phyloP scores from a whole-genome alignment of 1,284 basidiomycete species.

The Tylopilus orsonianus region DNA sequence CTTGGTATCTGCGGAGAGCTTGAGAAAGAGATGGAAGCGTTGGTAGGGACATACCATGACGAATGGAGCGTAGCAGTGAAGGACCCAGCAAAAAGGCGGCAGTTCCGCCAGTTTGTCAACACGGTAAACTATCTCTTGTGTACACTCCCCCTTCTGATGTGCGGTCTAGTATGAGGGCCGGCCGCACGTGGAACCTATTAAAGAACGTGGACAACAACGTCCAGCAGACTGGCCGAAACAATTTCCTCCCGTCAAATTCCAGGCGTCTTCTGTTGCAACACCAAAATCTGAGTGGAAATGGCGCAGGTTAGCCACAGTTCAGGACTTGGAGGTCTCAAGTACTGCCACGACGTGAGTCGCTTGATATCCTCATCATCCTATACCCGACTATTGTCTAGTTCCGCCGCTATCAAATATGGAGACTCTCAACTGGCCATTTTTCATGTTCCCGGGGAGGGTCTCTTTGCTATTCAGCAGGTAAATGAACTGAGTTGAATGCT shows the following conservation, averaged over 20 bases:
- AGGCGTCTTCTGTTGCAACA: constrained; percentile 38
- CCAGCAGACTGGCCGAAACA: constrained; percentile 73
- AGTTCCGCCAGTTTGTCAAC: constrained; percentile 72
- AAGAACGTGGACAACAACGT: constrained; percentile 63
- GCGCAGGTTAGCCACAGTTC: constrained; percentile 49
- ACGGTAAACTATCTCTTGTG: constrained; percentile 38
- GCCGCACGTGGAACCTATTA: constrained; percentile 53
- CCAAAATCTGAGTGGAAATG: constrained; percentile 62
- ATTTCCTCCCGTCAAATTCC: constrained; percentile 48
- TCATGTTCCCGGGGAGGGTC: constrained; percentile 55
- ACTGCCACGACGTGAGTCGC: constrained; percentile 47
- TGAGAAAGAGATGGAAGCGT: constrained; percentile 67
- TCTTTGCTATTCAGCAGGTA: constrained; percentile 72
- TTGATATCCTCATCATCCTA: background rate
- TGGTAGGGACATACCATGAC: constrained; percentile 67
- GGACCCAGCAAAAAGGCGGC: constrained; percentile 48
- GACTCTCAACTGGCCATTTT: constrained; percentile 73
- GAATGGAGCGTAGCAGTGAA: constrained; percentile 73
- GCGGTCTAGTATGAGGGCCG: constrained; percentile 49
- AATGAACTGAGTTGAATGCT: background rate
- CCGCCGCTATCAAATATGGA: constrained; percentile 64
- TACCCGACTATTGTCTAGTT: constrained; percentile 11
- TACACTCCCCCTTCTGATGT: background rate
- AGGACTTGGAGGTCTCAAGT: constrained; percentile 51
- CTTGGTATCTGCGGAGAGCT: constrained; percentile 74